Evolutionary conservation across 495 filamentous ascomycete species (phyloP).

Genomic region (Hypoxylon lienhwacheense): DNA sequence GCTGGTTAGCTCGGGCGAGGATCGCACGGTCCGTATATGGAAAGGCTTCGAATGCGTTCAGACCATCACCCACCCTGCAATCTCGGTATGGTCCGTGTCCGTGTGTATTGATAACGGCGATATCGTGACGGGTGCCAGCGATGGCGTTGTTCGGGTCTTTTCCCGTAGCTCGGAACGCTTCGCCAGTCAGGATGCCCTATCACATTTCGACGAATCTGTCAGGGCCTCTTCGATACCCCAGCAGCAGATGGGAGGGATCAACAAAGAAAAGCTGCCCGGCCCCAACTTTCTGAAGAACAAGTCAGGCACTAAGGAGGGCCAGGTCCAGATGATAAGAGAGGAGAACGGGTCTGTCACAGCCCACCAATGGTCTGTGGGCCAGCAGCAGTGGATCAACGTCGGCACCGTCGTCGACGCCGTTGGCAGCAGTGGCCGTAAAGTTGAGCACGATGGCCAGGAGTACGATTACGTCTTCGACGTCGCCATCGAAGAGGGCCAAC

Average conservation of each 20-base stretch:
- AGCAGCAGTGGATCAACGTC: slow-evolving; percentile 74
- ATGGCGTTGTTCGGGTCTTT: slow-evolving; percentile 84
- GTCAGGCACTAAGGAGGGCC: slow-evolving; percentile 87
- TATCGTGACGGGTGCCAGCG: slow-evolving; percentile 89
- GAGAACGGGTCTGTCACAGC: slow-evolving; percentile 75
- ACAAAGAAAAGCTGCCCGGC: slow-evolving; percentile 87
- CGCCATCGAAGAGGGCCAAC: slow-evolving; percentile 94
- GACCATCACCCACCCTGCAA: slow-evolving; percentile 95
- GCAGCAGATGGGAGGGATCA: slow-evolving; percentile 72
- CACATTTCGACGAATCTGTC: slow-evolving; percentile 77
- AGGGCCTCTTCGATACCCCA: slow-evolving; percentile 82
- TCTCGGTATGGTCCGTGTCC: slow-evolving; percentile 92
- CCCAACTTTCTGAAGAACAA: slow-evolving; percentile 80
- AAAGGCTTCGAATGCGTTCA: slow-evolving; percentile 79
- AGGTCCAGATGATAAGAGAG: slow-evolving; percentile 88
- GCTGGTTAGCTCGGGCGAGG: slow-evolving; percentile 88
- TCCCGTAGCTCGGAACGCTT: slow-evolving; percentile 70
- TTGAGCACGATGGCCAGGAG: slow-evolving; percentile 78
- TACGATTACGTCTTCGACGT: slow-evolving; percentile 99
- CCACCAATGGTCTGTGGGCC: slow-evolving; percentile 72
- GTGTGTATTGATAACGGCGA: slow-evolving; percentile 80
- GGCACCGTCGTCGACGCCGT: slow-evolving; percentile 91
- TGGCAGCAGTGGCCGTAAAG: slow-evolving; percentile 72
- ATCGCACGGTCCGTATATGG: slow-evolving; percentile 91
- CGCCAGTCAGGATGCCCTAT: slow-evolving; percentile 59